Evolutionary conservation across 345 rosid species (phyloP), one percentile per base, ranked within the genome.

Genomic region (Salix brachista): DNA sequence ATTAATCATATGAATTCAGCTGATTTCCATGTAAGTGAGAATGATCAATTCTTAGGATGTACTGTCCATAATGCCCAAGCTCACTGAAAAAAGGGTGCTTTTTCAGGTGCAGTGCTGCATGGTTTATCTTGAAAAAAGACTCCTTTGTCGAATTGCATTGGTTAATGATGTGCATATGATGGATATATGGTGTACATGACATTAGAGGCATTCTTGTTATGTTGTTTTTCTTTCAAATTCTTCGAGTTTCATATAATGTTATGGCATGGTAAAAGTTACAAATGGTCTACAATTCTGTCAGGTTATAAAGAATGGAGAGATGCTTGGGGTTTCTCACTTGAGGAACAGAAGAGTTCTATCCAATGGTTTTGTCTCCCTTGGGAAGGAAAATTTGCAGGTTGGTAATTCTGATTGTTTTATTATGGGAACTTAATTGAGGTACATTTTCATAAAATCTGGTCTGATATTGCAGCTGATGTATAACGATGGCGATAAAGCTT

Each of bases 291-390:
- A 50, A 70, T 83, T 70, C 74, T 80, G 60, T 79, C 94, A 93
- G 98, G 99, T 96, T 76, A 93, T 96, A 75, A 96, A 91, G 84
- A 96, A 96, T 71, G 98, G 99, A 79, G 99, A 96, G 90, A 96
- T 96, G 98, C 98, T 96, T 79, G 98, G 99, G 79, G 98, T 96
- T 83, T 93, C 99, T 77, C 98, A 93, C 85, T 83, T 96, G 88
- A 91, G 97, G 85, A 96, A 92, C 74, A 89, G 98, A 84, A 89
- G 91, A 83, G 98, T 96, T 75, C 87, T 96, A 60, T 96, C 99
- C 66, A 96, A 93, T 83, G 99, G 99, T 70, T 96, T 92, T 79
- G 81, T 87, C 78, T 87, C 89, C 76, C 98, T 96, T 75, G 99
- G 99, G 76, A 93, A 92, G 84, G 98, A 93, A 87, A 93, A 86